Evolutionary conservation across 495 filamentous ascomycete species (phyloP), one percentile per base, ranked within the genome.

Genomic region (Cercophora scortea): DNA sequence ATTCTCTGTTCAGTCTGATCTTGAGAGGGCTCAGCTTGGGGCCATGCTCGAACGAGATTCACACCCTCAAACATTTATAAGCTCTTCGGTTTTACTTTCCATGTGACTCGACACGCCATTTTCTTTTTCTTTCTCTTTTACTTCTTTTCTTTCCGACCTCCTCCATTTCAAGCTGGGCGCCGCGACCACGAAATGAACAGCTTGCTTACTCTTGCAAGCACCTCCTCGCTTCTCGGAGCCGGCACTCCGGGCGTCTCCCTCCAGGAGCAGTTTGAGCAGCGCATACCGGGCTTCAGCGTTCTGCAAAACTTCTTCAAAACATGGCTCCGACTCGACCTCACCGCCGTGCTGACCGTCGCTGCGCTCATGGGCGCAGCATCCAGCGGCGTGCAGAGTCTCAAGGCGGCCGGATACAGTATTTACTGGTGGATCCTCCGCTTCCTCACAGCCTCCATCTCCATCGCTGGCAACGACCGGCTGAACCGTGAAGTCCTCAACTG

Each of bases 401-500:
- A 60, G 25, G 57, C 54, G 9, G 43, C 59, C 8, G 57, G 40
- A 2, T 51, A 49, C 33, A 66, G 71, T 45, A 44, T 64, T 9
- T 72, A 73, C 54, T 66, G 69, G 54, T 71, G 65, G 67, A 57
- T 72, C 7, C 54, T 70, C 32, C 63, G 62, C 45, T 72, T 72
- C 59, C 61, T 75, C 42, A 66, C 69, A 10, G 66, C 71, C 0
- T 68, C 68, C 19, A 67, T 75, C 15, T 68, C 62, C 18, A 67
- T 75, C 50, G 61, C 66, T 4, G 66, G 65, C 12, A 58, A 64
- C 15, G 72, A 75, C 50, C 66, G 68, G 3, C 64, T 75, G 42
- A 75, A 72, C 50, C 61, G 69, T 32, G 68, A 69, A 59, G 65
- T 73, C 1, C 68, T 71, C 53, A 71, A 67, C 54, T 75, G 70